Evolutionary conservation across 768 basidiomycete genomes (phyloP).

Genomic region (Tricholoma saponaceum): DNA sequence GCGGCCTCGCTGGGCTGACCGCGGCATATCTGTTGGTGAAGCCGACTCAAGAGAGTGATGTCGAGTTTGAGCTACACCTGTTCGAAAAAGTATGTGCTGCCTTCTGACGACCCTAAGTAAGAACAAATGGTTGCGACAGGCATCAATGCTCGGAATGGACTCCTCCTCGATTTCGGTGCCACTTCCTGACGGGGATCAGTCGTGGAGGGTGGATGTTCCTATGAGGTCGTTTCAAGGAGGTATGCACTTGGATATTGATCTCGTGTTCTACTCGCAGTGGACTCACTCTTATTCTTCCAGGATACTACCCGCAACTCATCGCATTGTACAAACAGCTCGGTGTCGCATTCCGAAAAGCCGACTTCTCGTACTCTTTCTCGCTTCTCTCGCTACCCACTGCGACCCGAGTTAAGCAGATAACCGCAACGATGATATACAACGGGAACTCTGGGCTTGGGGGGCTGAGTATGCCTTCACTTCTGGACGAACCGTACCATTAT

Average conservation of each 20-base stretch:
- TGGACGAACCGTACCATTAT: slow-evolving; percentile 20
- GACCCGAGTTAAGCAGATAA: slow-evolving; percentile 25
- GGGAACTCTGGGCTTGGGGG: slow-evolving; percentile 54
- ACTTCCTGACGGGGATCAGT: slow-evolving; percentile 27
- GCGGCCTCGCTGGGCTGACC: slow-evolving; percentile 70
- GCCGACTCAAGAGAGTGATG: slow-evolving; percentile 26
- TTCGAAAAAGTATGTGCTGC: slow-evolving; percentile 63
- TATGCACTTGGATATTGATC: slow-evolving; percentile 21
- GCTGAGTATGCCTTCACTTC: slow-evolving; percentile 44
- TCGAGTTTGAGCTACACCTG: slow-evolving; percentile 62
- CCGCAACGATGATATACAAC: slow-evolving; percentile 60
- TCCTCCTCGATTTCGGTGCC: slow-evolving; percentile 50
- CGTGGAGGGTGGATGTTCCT: slow-evolving; percentile 69
- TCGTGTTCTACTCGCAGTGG: background rate
- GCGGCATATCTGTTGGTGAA: slow-evolving; percentile 54
- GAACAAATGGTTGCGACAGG: slow-evolving; percentile 29
- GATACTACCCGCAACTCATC: slow-evolving; percentile 73
- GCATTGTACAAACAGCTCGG: slow-evolving; percentile 59
- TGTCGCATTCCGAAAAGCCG: slow-evolving; percentile 47
- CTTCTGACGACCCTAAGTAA: background rate
- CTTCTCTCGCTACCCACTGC: slow-evolving; percentile 29
- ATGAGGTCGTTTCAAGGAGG: slow-evolving; percentile 84
- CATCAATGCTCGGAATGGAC: slow-evolving; percentile 63
- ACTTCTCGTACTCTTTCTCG: slow-evolving; percentile 76
- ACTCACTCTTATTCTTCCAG: slow-evolving; percentile 26